Evolutionary conservation across 2,329 filamentous ascomycete species (phyloP), one percentile per base, ranked within the genome.

Genomic region (Colletotrichum siamense): DNA sequence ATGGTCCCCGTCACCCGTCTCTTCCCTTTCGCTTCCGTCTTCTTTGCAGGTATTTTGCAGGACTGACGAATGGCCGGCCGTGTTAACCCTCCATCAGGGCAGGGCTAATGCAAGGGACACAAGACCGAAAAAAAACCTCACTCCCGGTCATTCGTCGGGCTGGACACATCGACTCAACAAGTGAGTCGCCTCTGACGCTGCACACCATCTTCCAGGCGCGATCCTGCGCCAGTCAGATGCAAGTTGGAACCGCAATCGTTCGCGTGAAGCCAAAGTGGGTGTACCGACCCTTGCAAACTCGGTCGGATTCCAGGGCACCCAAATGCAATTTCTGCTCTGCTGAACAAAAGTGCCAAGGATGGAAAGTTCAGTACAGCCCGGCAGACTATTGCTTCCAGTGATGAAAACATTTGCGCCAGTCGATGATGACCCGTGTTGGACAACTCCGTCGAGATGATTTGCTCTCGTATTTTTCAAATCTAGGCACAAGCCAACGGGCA

Each of bases 61-160:
- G 8, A 26, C n/a, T 12, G 65, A 49, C 74, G 71, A 75, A 76
- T 76, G 34, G 71, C n/a, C 32, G 18, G 34, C 32, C 15, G n/a
- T 24, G 15, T 5, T 71, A 69, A 39, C 57, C 71, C 74, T 65
- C 74, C 74, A 75, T 49, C 71, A 75, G 59, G 61, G 61, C 36
- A 63, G 18, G 39, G 34, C 74, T 76, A 76, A 76, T 76, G 74
- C 74, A 76, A 75, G 74, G 74, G 22, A 75, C 73, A 36, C 39
- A 63, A 75, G 73, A 68, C 55, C 26, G 6, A 32, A 22, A 34
- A 72, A 75, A 73, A 68, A 57, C 28, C 62, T 73, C 69, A 64
- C 32, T 15, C 16, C 44, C 18, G 26, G 73, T 52, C 26, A 49
- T 34, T 16, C 36, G 69, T 28, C 30, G 55, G 44, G 62, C 71